Evolutionary conservation across 208 protist genomes (phyloP).

Genomic region (Acanthamoeba divionensis): DNA sequence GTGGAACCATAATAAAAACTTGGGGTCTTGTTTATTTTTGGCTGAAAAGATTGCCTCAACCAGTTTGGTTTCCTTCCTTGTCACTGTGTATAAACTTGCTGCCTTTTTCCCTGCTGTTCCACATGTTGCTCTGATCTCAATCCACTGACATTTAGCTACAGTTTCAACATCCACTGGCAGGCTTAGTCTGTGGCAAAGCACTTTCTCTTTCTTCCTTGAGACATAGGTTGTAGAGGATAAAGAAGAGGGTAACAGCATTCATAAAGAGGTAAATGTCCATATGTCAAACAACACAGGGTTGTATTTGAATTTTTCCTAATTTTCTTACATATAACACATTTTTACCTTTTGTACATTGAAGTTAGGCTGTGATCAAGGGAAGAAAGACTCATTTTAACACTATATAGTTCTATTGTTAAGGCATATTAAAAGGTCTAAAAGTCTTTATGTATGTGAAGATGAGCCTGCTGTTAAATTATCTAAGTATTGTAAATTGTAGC

Average conservation of each 20-base stretch:
- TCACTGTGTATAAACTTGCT: too few species aligned
- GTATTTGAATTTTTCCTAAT: not conserved
- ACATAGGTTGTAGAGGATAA: not conserved
- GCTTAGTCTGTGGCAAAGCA: too few species aligned
- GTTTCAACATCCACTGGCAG: too few species aligned
- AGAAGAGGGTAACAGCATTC: not conserved
- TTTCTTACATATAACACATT: not conserved
- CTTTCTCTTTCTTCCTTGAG: not conserved
- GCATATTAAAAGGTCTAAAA: not conserved
- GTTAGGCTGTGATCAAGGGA: not conserved
- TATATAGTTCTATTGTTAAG: not conserved
- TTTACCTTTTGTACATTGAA: not conserved
- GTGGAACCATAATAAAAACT: too few species aligned
- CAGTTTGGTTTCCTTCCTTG: too few species aligned
- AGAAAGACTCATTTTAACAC: not conserved
- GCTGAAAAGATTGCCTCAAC: too few species aligned
- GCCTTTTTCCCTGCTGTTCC: too few species aligned
- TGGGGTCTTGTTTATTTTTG: too few species aligned
- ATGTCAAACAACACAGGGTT: not conserved
- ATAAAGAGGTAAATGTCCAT: not conserved
- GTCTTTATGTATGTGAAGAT: not conserved
- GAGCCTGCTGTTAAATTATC: not conserved
- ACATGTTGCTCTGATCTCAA: too few species aligned
- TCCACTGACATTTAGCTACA: too few species aligned
- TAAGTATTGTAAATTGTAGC: not conserved